Conservation (phyloP, 352 stramenopile species). For the Phytophthora crassamura region DNA sequence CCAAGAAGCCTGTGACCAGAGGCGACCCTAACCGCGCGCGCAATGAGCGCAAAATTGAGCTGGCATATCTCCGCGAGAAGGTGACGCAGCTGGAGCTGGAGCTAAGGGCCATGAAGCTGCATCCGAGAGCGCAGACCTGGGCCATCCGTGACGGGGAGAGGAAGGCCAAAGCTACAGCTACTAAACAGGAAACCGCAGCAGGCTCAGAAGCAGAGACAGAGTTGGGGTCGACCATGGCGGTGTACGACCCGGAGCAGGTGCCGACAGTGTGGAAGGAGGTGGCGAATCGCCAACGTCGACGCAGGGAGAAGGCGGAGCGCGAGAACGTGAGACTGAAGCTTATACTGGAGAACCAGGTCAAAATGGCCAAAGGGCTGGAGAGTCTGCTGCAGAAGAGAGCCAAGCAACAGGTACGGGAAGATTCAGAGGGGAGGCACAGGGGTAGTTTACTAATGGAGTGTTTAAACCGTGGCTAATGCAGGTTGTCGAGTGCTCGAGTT, state of each 20-base stretch:
- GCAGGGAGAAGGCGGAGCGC: constrained; percentile 48
- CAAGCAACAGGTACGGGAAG: constrained; percentile 32
- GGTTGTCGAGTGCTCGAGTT: constrained; percentile 38
- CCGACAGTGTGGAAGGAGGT: constrained; percentile 45
- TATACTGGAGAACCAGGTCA: constrained; percentile 53
- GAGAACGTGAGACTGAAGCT: constrained; percentile 60
- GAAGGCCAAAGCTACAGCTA: not conserved
- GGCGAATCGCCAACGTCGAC: constrained; percentile 44
- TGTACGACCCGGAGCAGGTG: constrained; percentile 29
- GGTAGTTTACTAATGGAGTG: constrained; percentile 10
- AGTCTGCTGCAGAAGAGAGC: constrained; percentile 42
- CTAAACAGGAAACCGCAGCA: not conserved
- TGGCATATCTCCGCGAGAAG: constrained; percentile 75
- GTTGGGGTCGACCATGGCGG: constrained; percentile 10
- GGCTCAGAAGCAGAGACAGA: not conserved
- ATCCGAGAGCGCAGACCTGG: constrained; percentile 36
- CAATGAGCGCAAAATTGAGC: constrained; percentile 68
- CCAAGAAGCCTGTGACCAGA: constrained; percentile 50
- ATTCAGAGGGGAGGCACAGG: not conserved
- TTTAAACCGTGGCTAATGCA: no score
- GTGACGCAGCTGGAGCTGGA: constrained; percentile 68
- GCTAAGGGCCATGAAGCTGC: constrained; percentile 47
- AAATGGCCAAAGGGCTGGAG: constrained; percentile 42
- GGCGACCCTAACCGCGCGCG: constrained; percentile 42
- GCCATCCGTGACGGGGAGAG: constrained; percentile 34